Evolutionary conservation across 495 filamentous ascomycete genomes (phyloP), one percentile per base, ranked within the genome.

Genomic region (Penicilliopsis zonata): DNA sequence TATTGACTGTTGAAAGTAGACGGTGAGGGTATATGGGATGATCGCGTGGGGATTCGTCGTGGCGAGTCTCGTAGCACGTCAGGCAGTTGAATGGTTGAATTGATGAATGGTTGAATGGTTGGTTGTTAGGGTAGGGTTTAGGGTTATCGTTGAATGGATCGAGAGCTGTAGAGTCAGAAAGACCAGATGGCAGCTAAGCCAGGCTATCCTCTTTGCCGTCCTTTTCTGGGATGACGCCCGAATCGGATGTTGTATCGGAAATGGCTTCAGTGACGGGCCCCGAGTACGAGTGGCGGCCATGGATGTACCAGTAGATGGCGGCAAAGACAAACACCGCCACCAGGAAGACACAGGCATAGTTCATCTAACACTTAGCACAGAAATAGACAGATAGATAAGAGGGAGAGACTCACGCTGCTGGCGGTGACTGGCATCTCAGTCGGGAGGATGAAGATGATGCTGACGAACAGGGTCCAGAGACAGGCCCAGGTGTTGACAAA

Each of bases 361-460:
- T 63, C 59, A 65, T 65, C 57, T 54, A 27, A 3, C 8, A 26
- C 12, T 19, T 10, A 38, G 37, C 22, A 32, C 6, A 23, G n/a
- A 23, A 23, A 23, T 6, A 23, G 6, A 31, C 27, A 10, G 19
- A 25, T n/a, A 22, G 14, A 4, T 12, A 3, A 8, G 9, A 9
- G 1, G 9, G 4, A 26, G 2, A 17, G 13, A 46, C 58, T 42
- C 52, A 60, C 58, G 31, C 38, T 57, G 16, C 57, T 49, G 2
- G 59, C 50, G 16, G 55, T 58, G 13, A 73, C 72, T 0, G 74
- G 75, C 38, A 63, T 35, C 15, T 44, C 49, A 1, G 70, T 75
- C 1, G 75, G 75, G 41, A 76, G 55, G 30, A 78, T 53, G 42
- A 77, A 80, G 26, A 80, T 69, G 28, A 78, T 54, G 7, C 55